Percentiles rank a stretch among this genome's conserved stretches.
Evolutionary conservation across 768 basidiomycete genomes (phyloP).

Genomic region (Candolleomyces efflorescens): DNA sequence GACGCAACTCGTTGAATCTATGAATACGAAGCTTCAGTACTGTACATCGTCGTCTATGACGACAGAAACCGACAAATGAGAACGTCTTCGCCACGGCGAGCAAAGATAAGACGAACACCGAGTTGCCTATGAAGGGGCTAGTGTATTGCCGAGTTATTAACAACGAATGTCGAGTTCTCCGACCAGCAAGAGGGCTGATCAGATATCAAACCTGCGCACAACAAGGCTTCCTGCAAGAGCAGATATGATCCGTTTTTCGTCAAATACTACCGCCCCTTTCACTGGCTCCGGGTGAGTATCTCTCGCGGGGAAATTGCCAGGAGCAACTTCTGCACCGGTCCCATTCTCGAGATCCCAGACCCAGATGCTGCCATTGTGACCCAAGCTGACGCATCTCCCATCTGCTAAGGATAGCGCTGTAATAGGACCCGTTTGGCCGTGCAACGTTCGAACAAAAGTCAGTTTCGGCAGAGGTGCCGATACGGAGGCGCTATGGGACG

Average conservation of each 20-base stretch:
- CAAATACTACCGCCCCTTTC: constrained; percentile 58
- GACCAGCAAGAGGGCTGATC: constrained; percentile 10
- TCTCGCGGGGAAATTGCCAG: constrained; percentile 19
- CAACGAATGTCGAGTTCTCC: constrained; percentile 4
- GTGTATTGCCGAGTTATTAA: constrained; percentile 5
- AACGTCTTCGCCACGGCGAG: neutral
- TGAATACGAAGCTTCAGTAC: neutral
- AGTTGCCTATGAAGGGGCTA: too few species aligned
- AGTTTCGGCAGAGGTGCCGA: constrained; percentile 57
- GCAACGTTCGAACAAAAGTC: constrained; percentile 64
- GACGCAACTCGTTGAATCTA: neutral
- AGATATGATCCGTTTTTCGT: constrained; percentile 70
- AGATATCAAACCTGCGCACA: constrained; percentile 58
- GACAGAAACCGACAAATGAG: neutral
- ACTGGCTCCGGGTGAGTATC: constrained; percentile 15
- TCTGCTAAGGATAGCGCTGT: constrained; percentile 70
- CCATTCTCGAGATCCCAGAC: constrained; percentile 80
- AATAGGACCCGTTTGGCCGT: constrained; percentile 66
- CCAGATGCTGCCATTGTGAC: constrained; percentile 71
- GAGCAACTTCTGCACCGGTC: constrained; percentile 40
- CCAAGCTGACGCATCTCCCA: constrained; percentile 77
- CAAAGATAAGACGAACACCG: too few species aligned
- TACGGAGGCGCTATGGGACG: constrained; percentile 40
- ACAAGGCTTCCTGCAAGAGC: constrained; percentile 37
- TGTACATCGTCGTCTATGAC: neutral